Percentiles rank a stretch among this genome's conserved stretches.
Conservation (phyloP, 75 land plant genomes). For the Sequoia sempervirens region DNA sequence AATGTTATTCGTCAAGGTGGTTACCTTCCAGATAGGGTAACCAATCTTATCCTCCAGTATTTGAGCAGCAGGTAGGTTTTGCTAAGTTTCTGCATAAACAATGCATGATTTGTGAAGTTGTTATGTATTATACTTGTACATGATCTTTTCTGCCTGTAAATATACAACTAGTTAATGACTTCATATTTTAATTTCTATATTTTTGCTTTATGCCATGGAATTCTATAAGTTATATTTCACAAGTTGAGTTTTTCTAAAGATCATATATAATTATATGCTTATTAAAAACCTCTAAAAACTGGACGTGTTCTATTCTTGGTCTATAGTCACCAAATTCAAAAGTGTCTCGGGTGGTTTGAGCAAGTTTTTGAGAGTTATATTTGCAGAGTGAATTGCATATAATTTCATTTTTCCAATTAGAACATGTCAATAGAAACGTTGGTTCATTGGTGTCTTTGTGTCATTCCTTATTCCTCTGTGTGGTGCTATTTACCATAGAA, state of each 20-base stretch:
- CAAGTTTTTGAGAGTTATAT: neutral
- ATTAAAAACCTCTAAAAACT: neutral
- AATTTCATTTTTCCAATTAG: neutral
- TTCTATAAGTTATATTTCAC: neutral
- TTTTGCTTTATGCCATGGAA: neutral
- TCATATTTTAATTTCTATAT: neutral
- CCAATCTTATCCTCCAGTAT: constrained; percentile 89
- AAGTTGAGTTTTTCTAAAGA: neutral
- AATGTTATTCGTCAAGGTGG: constrained; percentile 79
- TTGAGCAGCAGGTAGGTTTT: constrained; percentile 78
- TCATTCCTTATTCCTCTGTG: neutral
- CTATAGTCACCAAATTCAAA: neutral
- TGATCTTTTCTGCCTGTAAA: neutral
- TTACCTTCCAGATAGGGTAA: constrained; percentile 91
- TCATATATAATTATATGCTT: neutral
- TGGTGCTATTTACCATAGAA: neutral
- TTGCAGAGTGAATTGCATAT: neutral
- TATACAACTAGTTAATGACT: neutral
- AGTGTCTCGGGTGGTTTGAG: neutral
- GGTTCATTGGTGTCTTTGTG: neutral
- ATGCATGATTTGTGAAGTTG: neutral
- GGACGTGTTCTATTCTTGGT: neutral
- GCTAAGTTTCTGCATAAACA: neutral
- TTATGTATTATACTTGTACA: neutral
- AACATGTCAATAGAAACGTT: neutral